Evolutionary conservation across 192 early-diverging fungal genomes (phyloP), one percentile per base, ranked within the genome.

Genomic region (Coemansia sp.): DNA sequence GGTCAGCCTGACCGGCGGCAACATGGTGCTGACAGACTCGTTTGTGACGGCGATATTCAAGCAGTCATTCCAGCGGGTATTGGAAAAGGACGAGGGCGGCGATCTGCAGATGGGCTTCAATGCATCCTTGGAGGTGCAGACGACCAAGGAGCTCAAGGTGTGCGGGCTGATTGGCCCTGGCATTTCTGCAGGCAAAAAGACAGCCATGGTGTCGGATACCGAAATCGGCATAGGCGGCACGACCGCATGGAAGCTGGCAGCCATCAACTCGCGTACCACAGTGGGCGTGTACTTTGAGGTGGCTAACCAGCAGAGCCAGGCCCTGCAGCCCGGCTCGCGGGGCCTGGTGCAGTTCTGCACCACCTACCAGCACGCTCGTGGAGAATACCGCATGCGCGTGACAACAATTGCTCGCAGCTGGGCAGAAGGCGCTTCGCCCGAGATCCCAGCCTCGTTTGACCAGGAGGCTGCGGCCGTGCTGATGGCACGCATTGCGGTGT

Each of bases 81-180:
- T 99, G 74, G 84, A 85, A 59, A 96, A 96, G 80, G 94, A 99
- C 63, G 82, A 62, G 15, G 83, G 90, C 50, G 94, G 90, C 7
- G 80, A 87, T 57, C 80, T 99, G 67, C 84, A 88, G 69, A 94
- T 96, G 90, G 96, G 91, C 15, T 99, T 97, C 82, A 99, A 99
- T 69, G 96, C 92, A 14, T 91, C 89, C 16, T 63, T 99, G 15
- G 96, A 97, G 72, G 96, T 99, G 15, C 91, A 92, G 84, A 96
- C 93, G 3, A 92, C 94, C 16, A 87, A 89, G 68, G 96, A 99
- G 63, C 84, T 99, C 44, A 89, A 89, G 80, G 87, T 99, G 5
- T 94, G 94, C 63, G 96, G 96, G 19, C 70, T 99, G 61, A 96
- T 99, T 65, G 96, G 96, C n/a, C 93, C 93, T 18, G 96, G 93